Evolutionary conservation across 768 basidiomycete genomes (phyloP), one percentile per base, ranked within the genome.

Genomic region (Imleria badia): DNA sequence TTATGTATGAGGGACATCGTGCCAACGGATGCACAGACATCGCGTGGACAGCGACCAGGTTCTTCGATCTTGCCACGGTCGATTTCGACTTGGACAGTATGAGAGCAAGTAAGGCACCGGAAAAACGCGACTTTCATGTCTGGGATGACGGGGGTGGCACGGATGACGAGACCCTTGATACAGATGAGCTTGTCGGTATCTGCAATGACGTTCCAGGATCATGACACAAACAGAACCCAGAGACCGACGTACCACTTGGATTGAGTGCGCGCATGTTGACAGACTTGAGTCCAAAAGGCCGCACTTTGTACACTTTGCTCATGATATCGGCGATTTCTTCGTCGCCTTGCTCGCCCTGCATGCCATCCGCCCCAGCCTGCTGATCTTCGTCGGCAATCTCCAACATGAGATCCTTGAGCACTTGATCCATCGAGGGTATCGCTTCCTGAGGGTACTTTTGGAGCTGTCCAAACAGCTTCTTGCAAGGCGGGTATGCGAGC

Each of bases 41-140:
- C 97, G 47, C 97, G 85, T 3, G 94, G 94, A 72, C 97, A 99
- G 38, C 84, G 82, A 15, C 80, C 79, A 4, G 97, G 97, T 71
- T 98, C 96, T 67, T 89, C 85, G 62, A 99, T 98, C 72, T 93
- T 91, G 40, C 96, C 97, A n/a, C 95, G 87, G 71, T 98, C 95
- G 46, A 98, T 97, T 66, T 97, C 94, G 58, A 93, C 91, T 67
- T 94, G 94, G 9, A 94, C 86, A n/a, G 97, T 98, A 72, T 98
- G 97, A 38, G 89, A 89, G 70, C 97, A 99, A 35, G 88, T 89
- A 26, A 92, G 78, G 73, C 97, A 99, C 51, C 95, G 90, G 83
- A 99, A 99, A 78, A 99, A 98, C 20, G 96, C 97, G 60, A 85
- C 85, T 74, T 96, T 95, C 97, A 99, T 98, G 73, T 99, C 97